Evolutionary conservation across 192 early-diverging fungal genomes (phyloP), one percentile per base, ranked within the genome.

Genomic region (Rhizophlyctis rosea): DNA sequence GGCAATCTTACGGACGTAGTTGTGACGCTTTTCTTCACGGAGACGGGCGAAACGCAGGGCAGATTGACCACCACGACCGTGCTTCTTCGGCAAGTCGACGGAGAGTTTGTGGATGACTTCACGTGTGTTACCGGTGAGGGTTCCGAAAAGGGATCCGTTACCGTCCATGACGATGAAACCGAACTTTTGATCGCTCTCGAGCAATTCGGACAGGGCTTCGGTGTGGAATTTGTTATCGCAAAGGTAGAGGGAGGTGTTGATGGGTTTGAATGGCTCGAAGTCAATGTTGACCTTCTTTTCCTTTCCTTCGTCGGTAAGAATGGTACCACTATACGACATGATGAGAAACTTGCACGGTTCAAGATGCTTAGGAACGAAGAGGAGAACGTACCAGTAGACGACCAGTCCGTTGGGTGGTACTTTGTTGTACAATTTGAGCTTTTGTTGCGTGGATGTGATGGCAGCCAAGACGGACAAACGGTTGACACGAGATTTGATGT

Each of bases 211-310:
- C 35, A 99, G 79, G 11, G 91, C 89, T 75, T 97, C 92, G 14
- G 92, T 93, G 65, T 99, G 97, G 86, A 99, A 99, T 76, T 96
- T 95, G 88, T 97, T 99, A 76, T 99, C 97, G 74, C 94, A 95
- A 57, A 94, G 77, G 79, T 99, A 99, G 48, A 99, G 82, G 5
- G 92, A 95, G 33, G 93, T 95, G 83, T 99, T 99, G 84, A 99
- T 91, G 58, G 97, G 92, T 76, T 99, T 99, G 84, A 96, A 93
- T 7, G 97, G 97, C 81, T 95, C 94, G 76, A 99, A 93, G 74
- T 99, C 94, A 60, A 98, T 95, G 76, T 88, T 97, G 72, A 99
- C 91, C 81, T 94, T 93, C 87, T 96, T 96, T 72, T 99, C 97
- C 76, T 99, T 99, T 72, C 94, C 94, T 71, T 99, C 97, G 27